Conservation (phyloP, 768 basidiomycete genomes). For the Clavaria fumosa region DNA sequence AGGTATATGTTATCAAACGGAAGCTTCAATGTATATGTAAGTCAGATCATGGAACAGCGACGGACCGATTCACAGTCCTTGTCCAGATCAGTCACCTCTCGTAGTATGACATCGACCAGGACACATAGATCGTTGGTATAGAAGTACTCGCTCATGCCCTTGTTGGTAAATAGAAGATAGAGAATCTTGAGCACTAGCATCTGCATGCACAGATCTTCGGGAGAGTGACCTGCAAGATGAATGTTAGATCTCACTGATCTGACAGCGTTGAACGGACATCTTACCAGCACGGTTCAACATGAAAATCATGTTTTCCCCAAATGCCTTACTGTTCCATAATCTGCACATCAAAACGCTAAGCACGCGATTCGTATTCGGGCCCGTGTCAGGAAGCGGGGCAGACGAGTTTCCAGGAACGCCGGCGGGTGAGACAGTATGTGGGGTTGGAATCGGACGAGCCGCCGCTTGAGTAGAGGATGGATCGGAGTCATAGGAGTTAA, state of each 20-base stretch:
- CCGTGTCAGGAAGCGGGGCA: not conserved
- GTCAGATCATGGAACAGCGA: conserved; percentile 9
- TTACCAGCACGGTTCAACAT: conserved; percentile 92
- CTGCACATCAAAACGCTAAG: conserved; percentile 74
- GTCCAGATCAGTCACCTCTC: conserved; percentile 81
- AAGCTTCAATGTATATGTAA: not conserved
- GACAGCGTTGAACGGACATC: not conserved
- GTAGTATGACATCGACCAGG: conserved; percentile 93
- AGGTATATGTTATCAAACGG: no score
- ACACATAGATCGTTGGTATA: conserved; percentile 97
- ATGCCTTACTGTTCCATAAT: conserved; percentile 77
- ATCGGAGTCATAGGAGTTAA: conserved; percentile 16
- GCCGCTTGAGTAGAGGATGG: conserved; percentile 7
- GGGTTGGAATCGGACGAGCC: conserved; percentile 8
- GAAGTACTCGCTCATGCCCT: conserved; percentile 88
- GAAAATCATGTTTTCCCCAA: conserved; percentile 97
- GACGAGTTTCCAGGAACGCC: not conserved
- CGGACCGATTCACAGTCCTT: conserved; percentile 87
- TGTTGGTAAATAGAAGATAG: conserved; percentile 88
- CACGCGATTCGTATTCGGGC: conserved; percentile 48
- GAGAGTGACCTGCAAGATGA: conserved; percentile 45
- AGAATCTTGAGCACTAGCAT: conserved; percentile 86
- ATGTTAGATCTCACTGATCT: not conserved
- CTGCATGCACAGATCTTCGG: conserved; percentile 92
- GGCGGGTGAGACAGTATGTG: no score